Base-by-base conservation (phyloP, 2,329 filamentous ascomycete genomes). In the Acrodontium crateriforme region DNA sequence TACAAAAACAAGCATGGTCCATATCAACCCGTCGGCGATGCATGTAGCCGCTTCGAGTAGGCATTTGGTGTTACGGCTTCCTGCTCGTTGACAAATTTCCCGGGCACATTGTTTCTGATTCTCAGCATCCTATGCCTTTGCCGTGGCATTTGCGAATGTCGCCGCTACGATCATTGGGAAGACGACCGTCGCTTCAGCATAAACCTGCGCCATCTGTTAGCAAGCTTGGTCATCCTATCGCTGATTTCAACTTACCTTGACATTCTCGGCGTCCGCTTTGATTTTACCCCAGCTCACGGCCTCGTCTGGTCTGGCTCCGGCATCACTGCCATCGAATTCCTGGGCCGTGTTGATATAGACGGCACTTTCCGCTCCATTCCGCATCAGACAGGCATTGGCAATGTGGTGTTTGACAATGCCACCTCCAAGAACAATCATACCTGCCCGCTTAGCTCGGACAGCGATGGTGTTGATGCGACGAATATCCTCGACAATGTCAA, bases 271-370 rank as follows among this genome's bases (percentile, higher is more conserved):
- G 28, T 77, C 80, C 22, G 75, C 65, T 56, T 91, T 94, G 56
- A 98, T 94, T 65, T 98, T 98, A 3, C 89, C 89, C 89, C 89
- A 98, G 37, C 85, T 94, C 10, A 98, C 81, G 4, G 89, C 89
- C 59, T 98, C 89, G 47, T 98, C 89, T 4, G 89, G 89, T 30
- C 89, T 67, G 3, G 89, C 89, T 1, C 89, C 89, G 0, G 89
- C 87, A 59, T 98, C 89, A 45, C 84, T 94, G 3, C 89, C 89
- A 52, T 98, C 89, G 51, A 94, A 98, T 53, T 98, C 89, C 53
- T 94, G 84, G 0, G 74, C 89, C 1, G 89, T 98, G 56, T 98
- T 98, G 55, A 98, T 83, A 53, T 93, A 98, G 2, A 98, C 89
- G 2, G 89, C 89, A 37, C 81, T 87, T 55, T 98, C 89, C 10